Conservation (phyloP, 495 filamentous ascomycete genomes). For the Tricharina praecox region DNA sequence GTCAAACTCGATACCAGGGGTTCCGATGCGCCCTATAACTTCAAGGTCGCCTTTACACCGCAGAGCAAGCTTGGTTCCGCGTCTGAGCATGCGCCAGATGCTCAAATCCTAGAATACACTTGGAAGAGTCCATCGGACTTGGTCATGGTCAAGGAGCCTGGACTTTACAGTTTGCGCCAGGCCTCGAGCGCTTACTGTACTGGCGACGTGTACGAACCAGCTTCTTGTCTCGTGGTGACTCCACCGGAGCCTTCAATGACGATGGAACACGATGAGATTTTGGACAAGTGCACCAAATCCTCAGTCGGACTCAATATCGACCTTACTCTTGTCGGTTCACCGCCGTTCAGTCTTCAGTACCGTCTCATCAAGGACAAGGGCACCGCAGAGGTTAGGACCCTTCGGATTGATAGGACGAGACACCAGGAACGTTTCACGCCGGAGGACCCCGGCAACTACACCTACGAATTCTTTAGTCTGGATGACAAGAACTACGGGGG, state of each 20-base stretch:
- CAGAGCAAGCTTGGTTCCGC: constrained; percentile 44
- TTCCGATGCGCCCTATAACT: constrained; percentile 37
- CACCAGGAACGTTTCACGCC: constrained; percentile 76
- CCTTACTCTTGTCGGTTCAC: constrained; percentile 73
- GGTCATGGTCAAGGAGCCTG: constrained; percentile 51
- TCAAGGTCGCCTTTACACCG: constrained; percentile 54
- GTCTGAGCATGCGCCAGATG: constrained; percentile 43
- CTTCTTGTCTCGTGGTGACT: constrained; percentile 75
- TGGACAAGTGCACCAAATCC: constrained; percentile 85
- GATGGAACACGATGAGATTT: constrained; percentile 58
- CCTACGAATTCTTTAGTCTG: constrained; percentile 66
- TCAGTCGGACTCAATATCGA: constrained; percentile 78
- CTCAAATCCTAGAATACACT: constrained; percentile 36
- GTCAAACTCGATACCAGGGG: constrained; percentile 50
- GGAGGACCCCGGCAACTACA: constrained; percentile 61
- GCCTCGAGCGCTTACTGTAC: constrained; percentile 63
- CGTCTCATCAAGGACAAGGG: constrained; percentile 44
- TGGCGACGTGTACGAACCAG: constrained; percentile 80
- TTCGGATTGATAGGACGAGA: constrained; percentile 47
- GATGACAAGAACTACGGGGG: constrained; percentile 63
- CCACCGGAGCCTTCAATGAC: constrained; percentile 70
- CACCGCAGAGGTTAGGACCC: constrained; percentile 32
- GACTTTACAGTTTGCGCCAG: constrained; percentile 66
- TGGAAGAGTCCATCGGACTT: constrained; percentile 35
- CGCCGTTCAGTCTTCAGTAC: constrained; percentile 67